A percentile compares a stretch with the other conserved stretches of the same genome.
Evolutionary conservation across 352 stramenopile species (phyloP).

Genomic region (Pythium brassicae): DNA sequence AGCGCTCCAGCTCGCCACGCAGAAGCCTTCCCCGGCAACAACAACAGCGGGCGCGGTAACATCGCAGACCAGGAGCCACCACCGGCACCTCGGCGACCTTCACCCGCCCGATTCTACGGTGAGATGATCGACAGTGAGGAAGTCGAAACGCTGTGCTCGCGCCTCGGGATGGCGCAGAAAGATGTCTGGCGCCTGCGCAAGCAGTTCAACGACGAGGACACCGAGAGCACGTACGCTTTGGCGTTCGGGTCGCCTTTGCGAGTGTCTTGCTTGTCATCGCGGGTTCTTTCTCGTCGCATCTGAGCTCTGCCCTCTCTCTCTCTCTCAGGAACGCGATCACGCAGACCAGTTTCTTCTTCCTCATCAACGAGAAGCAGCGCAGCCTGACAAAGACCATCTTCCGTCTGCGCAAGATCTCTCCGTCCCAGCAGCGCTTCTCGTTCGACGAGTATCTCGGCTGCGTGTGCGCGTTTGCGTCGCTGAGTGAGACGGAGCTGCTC

Average conservation of each 20-base stretch:
- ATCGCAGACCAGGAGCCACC: too few relatives aligned
- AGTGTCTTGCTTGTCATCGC: not conserved
- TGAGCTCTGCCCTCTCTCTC: not conserved
- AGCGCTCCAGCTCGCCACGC: not conserved
- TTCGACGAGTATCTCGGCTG: slow-evolving; percentile 54
- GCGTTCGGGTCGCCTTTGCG: not conserved
- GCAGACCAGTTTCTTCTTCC: slow-evolving; percentile 42
- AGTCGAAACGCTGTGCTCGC: slow-evolving; percentile 25
- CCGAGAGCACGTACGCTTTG: slow-evolving; percentile 23
- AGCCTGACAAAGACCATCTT: slow-evolving; percentile 40
- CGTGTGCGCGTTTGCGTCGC: slow-evolving; percentile 44
- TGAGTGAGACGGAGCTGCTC: slow-evolving; percentile 40
- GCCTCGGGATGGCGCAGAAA: slow-evolving; percentile 24
- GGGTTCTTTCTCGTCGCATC: not conserved
- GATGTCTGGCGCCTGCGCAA: slow-evolving; percentile 29
- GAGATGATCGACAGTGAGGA: slow-evolving; percentile 23
- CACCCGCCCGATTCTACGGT: slow-evolving; percentile 10
- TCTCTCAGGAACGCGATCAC: slow-evolving; percentile 30
- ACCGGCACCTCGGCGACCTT: slow-evolving; percentile 3
- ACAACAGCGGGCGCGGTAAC: not conserved
- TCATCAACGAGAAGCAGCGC: slow-evolving; percentile 47
- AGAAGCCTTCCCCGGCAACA: not conserved
- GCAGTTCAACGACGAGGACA: slow-evolving; percentile 39
- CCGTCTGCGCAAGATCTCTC: slow-evolving; percentile 22
- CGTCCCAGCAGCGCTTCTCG: slow-evolving; percentile 23